Conservation (phyloP, 352 stramenopile genomes). For the Phytophthora palmivora region DNA sequence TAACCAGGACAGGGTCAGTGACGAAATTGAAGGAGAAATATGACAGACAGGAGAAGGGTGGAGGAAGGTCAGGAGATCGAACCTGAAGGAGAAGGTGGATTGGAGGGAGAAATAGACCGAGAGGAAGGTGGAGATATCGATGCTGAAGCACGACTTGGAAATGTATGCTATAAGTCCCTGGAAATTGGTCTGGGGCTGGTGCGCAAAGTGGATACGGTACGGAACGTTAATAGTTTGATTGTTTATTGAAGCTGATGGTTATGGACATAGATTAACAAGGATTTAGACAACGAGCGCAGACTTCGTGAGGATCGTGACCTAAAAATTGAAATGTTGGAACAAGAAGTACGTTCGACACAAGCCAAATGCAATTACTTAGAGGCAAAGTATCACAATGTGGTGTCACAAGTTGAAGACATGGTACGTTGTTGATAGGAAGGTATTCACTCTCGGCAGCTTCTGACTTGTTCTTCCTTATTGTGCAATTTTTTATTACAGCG, state of each 20-base stretch:
- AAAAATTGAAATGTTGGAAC: conserved; percentile 47
- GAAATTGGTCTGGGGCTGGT: conserved; percentile 39
- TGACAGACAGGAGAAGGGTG: conserved; percentile 10
- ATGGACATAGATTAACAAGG: conserved; percentile 35
- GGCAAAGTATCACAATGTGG: conserved; percentile 45
- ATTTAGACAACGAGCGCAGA: conserved; percentile 37
- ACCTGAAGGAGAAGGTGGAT: conserved; percentile 8
- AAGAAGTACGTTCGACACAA: conserved; percentile 49
- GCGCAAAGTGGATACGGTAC: conserved; percentile 44
- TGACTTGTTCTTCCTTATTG: no score
- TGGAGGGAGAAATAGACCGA: conserved; percentile 4
- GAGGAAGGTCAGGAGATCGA: conserved; percentile 1
- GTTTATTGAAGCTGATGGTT: background rate
- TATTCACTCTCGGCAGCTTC: background rate
- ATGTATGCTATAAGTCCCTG: conserved; percentile 54
- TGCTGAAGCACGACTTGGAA: conserved; percentile 30
- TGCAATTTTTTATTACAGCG: no score
- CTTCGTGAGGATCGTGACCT: conserved; percentile 40
- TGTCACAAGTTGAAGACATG: conserved; percentile 47
- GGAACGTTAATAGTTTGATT: background rate
- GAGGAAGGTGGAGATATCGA: conserved; percentile 4
- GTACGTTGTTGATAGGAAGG: conserved; percentile 14
- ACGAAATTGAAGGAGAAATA: conserved; percentile 1
- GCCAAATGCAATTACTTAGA: conserved; percentile 52
- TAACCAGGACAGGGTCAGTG: background rate